Evolutionary conservation across 805 yeast genomes (phyloP), one percentile per base, ranked within the genome.

Genomic region (Suhomyces kilbournensis): DNA sequence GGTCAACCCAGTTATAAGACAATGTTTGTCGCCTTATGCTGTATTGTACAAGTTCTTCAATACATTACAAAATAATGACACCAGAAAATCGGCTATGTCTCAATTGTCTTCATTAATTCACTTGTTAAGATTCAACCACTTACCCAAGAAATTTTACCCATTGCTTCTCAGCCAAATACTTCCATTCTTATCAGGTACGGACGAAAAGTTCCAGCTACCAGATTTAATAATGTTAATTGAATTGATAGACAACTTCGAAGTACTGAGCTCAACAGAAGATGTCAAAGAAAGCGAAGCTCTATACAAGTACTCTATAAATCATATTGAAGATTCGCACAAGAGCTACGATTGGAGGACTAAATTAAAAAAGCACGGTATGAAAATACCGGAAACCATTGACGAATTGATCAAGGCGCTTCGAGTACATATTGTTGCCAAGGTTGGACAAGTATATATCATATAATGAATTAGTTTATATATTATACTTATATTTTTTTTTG

Each of bases 11-110:
- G 74, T 83, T 1, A 75, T 88, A 60, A 79, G 84, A 57, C 92
- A 87, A 64, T 79, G 87, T 23, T 64, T 88, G 48, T 71, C 93
- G 4, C 94, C 94, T 45, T 84, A 86, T 63, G 90, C 86, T 1
- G 80, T 85, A 0, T 70, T 88, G 22, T 73, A 74, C 53, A 78
- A 78, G 54, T 83, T 80, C 59, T 77, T 78, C 62, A 67, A 68
- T 15, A 63, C 68, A 1, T 48, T 71, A 9, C 55, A 52, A 12
- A 28, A 35, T 12, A 10, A 38, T 8, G 26, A 3, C 25, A 22
- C 7, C 7, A 5, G 7, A 4, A 22, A 22, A 22, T 22, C 25
- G 7, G 25, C 25, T 7, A 58, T 75, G 43, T 56, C 71, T 12
- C 66, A 70, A 39, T 64, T 83, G 12, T 63, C 86, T 23, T 70